Evolutionary conservation across 345 rosid species (phyloP), one percentile per base, ranked within the genome.

Genomic region (Brassica juncea): DNA sequence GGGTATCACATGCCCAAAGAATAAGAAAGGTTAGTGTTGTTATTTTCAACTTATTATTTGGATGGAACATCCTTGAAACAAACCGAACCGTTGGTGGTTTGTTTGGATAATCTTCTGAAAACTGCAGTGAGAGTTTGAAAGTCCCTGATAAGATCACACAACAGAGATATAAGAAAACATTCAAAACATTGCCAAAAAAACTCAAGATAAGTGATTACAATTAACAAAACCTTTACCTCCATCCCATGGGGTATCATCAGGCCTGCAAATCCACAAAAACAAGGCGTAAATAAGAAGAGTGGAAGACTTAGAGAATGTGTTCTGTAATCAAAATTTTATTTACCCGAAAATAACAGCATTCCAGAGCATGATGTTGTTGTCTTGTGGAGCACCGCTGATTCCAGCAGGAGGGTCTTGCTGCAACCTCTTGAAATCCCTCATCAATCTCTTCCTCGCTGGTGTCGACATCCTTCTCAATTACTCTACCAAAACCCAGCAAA

Each of bases 61-160:
- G 95, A 80, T 91, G 95, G 82, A 91, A 91, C 95, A 91, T 89
- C 76, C 91, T 84, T 37, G 93, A 91, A 61, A 89, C 95, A 82
- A 91, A 91, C 63, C 93, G 92, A 59, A 89, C 95, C 0, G 87
- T 89, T 52, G 95, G 95, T 68, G 95, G 92, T 75, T 89, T 90
- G 57, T 90, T 90, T 55, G 95, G 95, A 85, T 91, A 91, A 60
- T 91, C 95, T 81, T 91, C 95, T 0, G 87, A 54, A 75, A 91
- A 91, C 85, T 91, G 95, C 80, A 91, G 86, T 0, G 95, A 87
- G 77, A 91, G 76, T 73, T 91, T 91, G 58, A 91, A 91, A 80
- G 95, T 91, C 78, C 95, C 93, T 91, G 83, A 79, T 2, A 49
- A n/a, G 2, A 49, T 49, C 19, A 49, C 59, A 69, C 67, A 28